Evolutionary conservation across 2,329 filamentous ascomycete genomes (phyloP), one percentile per base, ranked within the genome.

Genomic region (Sporothrix euskadiensis): DNA sequence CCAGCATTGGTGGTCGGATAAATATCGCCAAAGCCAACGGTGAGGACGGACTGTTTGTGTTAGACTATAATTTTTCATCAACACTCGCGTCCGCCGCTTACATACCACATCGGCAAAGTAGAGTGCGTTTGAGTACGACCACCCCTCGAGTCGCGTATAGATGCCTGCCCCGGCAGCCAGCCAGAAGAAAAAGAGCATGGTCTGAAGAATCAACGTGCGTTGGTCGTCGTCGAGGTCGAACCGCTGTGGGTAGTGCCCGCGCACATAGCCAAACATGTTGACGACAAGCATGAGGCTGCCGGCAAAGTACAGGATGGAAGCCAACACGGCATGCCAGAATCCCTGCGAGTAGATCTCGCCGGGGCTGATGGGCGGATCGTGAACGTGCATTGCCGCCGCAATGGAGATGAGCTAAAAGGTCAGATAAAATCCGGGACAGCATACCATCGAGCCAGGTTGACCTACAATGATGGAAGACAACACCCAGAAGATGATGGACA

Each of bases 171-270:
- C 90, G 5, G 89, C 86, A 2, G 87, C 88, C 0, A 92, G 82
- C 90, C 91, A 92, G 71, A 90, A 83, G 78, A 92, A 91, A 79
- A 92, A 91, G 71, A 89, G 84, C 83, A 91, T 91, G 0, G 90
- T 92, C 78, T 92, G 90, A 4, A 92, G 79, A 76, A 93, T 92
- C 35, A 93, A 81, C 0, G 90, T 92, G 1, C 91, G 85, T 77
- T 92, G 91, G 69, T 89, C 86, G 71, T 91, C 88, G 6, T 89
- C 90, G 3, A 92, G 81, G 4, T 87, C 84, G 77, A 92, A 92
- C 75, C 89, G 86, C 77, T 91, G 88, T 1, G 89, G 89, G 77
- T 92, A 92, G 76, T 91, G 88, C 1, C 90, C 90, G 0, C 90
- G 83, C 73, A 91, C 88, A 76, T 91, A 91, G 1, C 90, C 90